Evolutionary conservation across 257 asterid species (phyloP), one percentile per base, ranked within the genome.

Genomic region (Ilex aquifolium): DNA sequence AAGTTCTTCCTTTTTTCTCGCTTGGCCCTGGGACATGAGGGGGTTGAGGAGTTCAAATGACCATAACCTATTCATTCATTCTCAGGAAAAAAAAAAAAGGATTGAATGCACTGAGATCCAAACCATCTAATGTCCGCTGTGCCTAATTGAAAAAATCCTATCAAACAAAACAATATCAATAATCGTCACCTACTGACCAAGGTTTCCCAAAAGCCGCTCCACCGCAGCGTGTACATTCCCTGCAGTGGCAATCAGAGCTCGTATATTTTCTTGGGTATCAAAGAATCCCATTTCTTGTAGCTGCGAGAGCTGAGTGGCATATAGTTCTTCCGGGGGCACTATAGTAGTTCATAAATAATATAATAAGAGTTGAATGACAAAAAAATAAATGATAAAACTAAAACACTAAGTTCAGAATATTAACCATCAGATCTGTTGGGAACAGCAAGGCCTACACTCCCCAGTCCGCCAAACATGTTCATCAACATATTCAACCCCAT

Each of bases 211-310:
- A 57, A 80, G 82, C 32, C 80, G 79, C 61, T 80, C 85, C 59
- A 80, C 85, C 3, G 85, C 85, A n/a, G 85, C 85, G 70, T 80
- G 77, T 60, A 80, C 85, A 57, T 80, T 80, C 49, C 85, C 85
- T 10, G 82, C 62, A 62, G 77, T 67, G 60, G 85, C 83, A 31
- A 66, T 40, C 50, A 80, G 75, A 14, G 83, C 85, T 62, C 77
- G 65, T 21, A 74, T 69, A 67, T 77, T 80, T 71, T 80, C 85
- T 49, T 80, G 85, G 39, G 80, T 60, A 61, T 80, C 85, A 61
- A 68, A 77, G 69, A 80, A 80, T 12, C 85, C 85, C 85, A 80
- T 80, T 54, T 80, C 85, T 68, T 66, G 83, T 36, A 80, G 71
- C 53, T 77, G 85, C 5, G 77, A 53, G 6, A 80, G 80, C 69